These are phyloP conservation scores for Chlorella sorokiniana DNA, from an alignment of 139 green algal species.

Conservation along the genomic window DNA sequence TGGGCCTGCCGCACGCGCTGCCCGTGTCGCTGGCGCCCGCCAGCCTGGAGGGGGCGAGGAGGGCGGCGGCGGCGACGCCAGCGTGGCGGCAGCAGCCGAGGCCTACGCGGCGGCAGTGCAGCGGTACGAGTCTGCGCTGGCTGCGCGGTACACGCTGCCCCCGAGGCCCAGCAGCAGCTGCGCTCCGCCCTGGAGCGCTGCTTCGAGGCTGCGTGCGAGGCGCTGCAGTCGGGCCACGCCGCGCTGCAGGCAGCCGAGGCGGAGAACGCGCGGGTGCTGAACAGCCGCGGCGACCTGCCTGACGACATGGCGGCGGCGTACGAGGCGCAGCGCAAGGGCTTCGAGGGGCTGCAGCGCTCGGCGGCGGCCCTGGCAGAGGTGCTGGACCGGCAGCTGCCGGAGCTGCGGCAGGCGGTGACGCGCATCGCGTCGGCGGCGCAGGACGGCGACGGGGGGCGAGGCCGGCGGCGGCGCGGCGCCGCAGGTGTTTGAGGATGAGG, in stretches of 20 bases:
- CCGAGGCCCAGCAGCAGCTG: conserved; percentile 29
- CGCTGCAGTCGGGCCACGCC: conserved; percentile 64
- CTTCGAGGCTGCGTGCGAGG: conserved; percentile 52
- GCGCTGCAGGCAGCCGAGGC: conserved; percentile 61
- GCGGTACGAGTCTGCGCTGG: conserved; percentile 49
- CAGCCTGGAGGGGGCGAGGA: conserved; percentile 29
- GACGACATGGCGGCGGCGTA: conserved; percentile 76
- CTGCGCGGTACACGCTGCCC: conserved; percentile 9
- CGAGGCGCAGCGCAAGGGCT: conserved; percentile 67
- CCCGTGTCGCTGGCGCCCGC: conserved; percentile 28
- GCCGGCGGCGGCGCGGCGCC: background rate
- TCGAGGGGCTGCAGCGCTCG: conserved; percentile 70
- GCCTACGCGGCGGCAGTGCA: conserved; percentile 26
- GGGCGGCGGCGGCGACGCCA: conserved; percentile 12
- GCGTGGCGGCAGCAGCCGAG: conserved; percentile 29
- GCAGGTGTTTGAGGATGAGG: conserved; percentile 86
- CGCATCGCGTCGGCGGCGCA: conserved; percentile 32
- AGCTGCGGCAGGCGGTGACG: conserved; percentile 65
- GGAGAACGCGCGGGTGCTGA: conserved; percentile 33
- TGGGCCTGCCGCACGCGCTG: conserved; percentile 52
- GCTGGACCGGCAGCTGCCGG: conserved; percentile 69
- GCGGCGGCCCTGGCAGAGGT: conserved; percentile 65
- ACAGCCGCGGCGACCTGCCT: conserved; percentile 74
- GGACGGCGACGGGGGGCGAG: background rate
- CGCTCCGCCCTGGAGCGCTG: conserved; percentile 29